These are phyloP conservation scores for Dactylonectria estremocensis DNA, from an alignment of 2,329 filamentous ascomycete species.

Conservation along the genomic window DNA sequence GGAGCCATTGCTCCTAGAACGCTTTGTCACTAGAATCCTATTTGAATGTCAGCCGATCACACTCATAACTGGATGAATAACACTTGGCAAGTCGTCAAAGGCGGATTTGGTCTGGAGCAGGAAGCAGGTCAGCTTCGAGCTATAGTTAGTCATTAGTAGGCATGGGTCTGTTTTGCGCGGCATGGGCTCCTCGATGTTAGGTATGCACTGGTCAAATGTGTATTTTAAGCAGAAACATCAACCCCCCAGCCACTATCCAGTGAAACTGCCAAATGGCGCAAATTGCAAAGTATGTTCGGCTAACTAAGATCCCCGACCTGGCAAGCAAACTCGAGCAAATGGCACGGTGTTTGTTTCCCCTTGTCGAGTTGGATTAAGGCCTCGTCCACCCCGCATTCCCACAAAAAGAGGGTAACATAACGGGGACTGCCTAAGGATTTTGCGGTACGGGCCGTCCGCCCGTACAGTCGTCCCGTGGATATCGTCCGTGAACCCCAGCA, in stretches of 20 bases:
- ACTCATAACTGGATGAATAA: not conserved
- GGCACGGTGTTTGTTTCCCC: constrained; percentile 75
- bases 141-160: too few species aligned
- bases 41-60: not conserved
- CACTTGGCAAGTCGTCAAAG: not conserved
- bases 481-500: too few species aligned
- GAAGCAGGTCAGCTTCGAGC: not conserved
- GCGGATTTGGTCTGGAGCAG: not conserved
- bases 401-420: constrained; percentile 55
- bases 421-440: too few species aligned
- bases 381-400: constrained; percentile 77
- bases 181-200: too few species aligned
- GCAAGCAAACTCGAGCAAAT: constrained; percentile 76
- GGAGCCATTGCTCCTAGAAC: not conserved
- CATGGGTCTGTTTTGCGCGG: too few species aligned
- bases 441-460: too few species aligned
- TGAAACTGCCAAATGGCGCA: too few species aligned
- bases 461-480: too few species aligned
- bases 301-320: constrained; percentile 66
- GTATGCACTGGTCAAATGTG: too few species aligned
- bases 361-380: constrained; percentile 75
- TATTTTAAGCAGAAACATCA: too few species aligned
- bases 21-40: not conserved
- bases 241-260: too few species aligned
- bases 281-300: constrained; percentile 32